A percentile compares a stretch with the other conserved stretches of the same genome.
phyloP scores from a whole-genome alignment of 495 filamentous ascomycete species.

The Xylaria sp. region DNA sequence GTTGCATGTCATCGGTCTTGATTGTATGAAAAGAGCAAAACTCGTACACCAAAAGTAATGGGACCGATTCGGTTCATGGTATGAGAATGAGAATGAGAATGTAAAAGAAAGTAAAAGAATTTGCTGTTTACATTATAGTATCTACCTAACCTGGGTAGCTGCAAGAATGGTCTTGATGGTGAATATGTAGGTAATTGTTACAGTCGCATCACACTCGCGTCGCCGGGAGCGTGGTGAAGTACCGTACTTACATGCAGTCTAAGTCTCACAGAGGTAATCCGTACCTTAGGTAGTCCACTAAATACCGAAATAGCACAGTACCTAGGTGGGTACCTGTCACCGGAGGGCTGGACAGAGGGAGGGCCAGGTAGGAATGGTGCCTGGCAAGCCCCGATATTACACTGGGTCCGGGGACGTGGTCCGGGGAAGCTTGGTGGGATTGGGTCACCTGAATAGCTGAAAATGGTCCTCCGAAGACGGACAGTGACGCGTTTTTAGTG shows the following conservation, averaged over 20 bases:
- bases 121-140: not conserved
- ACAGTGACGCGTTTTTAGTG: not conserved
- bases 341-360: not conserved
- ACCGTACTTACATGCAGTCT: too few species aligned
- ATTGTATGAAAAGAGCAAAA: not conserved
- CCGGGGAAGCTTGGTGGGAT: not conserved
- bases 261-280: too few species aligned
- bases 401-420: not conserved
- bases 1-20: not conserved
- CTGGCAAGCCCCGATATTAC: not conserved
- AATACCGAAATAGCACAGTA: not conserved
- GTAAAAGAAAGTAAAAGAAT: not conserved
- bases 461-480: conserved; percentile 10
- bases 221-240: too few species aligned
- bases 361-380: not conserved
- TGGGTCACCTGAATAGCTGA: not conserved
- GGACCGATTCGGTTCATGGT: not conserved
- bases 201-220: too few species aligned
- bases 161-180: too few species aligned
- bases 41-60: not conserved
- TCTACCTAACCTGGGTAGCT: too few species aligned
- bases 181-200: too few species aligned
- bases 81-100: too few species aligned
- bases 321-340: too few species aligned
- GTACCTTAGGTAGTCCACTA: too few species aligned